Conservation (phyloP, 495 filamentous ascomycete genomes). For the Polyplosphaeria fusca region DNA sequence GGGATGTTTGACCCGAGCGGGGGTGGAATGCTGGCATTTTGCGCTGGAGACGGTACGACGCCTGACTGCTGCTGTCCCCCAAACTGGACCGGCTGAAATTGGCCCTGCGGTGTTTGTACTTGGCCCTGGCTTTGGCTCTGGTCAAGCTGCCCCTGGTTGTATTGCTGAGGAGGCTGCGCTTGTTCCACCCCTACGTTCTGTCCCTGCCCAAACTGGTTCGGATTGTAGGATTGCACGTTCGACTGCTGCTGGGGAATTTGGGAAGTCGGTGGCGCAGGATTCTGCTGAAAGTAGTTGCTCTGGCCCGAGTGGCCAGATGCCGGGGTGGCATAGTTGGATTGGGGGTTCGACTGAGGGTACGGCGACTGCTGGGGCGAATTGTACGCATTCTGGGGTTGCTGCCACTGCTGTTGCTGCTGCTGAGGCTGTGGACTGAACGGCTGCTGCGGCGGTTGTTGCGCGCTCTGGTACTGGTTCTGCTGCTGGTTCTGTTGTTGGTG, state of each 20-base stretch:
- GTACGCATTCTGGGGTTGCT: conserved; percentile 10
- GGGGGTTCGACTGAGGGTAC: conserved; percentile 9
- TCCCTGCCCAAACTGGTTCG: conserved; percentile 14
- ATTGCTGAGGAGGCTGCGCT: background rate
- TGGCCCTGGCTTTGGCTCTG: conserved; percentile 2
- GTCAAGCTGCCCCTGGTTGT: background rate
- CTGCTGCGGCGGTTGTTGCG: background rate
- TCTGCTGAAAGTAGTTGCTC: conserved; percentile 26
- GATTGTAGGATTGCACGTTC: background rate
- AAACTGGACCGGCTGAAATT: conserved; percentile 5
- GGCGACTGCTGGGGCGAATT: conserved; percentile 16
- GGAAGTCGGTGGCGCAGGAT: background rate
- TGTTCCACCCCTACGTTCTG: background rate
- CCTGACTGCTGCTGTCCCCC: background rate
- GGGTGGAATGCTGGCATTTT: background rate
- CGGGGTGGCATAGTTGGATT: conserved; percentile 22
- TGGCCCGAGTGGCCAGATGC: conserved; percentile 23
- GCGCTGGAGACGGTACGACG: conserved; percentile 5
- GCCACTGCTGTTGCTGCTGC: conserved; percentile 1
- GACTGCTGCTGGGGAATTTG: conserved; percentile 2
- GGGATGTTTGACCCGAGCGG: background rate
- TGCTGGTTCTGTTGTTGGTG: conserved; percentile 20
- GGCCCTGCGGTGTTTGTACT: conserved; percentile 1
- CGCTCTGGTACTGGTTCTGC: background rate
- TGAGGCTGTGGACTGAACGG: conserved; percentile 5